These are phyloP conservation scores for Cyberlindnera misumaiensis DNA, from an alignment of 805 yeast species.

Conservation along the genomic window DNA sequence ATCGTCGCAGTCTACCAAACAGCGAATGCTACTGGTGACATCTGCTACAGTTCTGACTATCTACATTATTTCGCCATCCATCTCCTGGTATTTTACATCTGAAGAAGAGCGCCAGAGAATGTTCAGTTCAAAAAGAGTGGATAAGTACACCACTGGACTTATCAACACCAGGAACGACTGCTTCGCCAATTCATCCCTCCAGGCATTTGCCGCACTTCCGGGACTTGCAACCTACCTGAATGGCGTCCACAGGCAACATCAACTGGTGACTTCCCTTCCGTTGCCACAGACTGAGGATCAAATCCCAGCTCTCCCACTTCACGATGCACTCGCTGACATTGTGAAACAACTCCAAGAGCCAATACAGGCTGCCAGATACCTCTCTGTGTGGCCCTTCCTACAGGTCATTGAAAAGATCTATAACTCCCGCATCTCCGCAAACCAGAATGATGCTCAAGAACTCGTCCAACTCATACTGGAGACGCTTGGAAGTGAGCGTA, in stretches of 20 bases:
- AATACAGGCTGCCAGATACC: slow-evolving; percentile 41
- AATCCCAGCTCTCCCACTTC: slow-evolving; percentile 43
- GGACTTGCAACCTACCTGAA: slow-evolving; percentile 51
- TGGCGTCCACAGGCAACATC: slow-evolving; percentile 22
- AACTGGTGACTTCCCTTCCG: slow-evolving; percentile 12
- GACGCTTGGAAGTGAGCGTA: slow-evolving; percentile 62
- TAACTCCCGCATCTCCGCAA: slow-evolving; percentile 65
- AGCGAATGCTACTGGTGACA: slow-evolving; percentile 20
- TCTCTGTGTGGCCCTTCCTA: slow-evolving; percentile 75
- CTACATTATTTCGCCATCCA: slow-evolving; percentile 27
- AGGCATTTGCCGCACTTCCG: slow-evolving; percentile 64
- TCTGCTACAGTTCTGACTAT: slow-evolving; percentile 20
- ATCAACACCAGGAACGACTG: slow-evolving; percentile 83
- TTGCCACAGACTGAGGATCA: slow-evolving; percentile 12
- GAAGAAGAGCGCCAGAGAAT: slow-evolving; percentile 19
- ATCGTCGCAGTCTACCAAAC: slow-evolving; percentile 5
- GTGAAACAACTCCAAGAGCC: slow-evolving; percentile 58
- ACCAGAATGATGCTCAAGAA: slow-evolving; percentile 96
- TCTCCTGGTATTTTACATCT: slow-evolving; percentile 15
- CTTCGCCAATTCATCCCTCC: slow-evolving; percentile 85
- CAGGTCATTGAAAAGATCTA: slow-evolving; percentile 66
- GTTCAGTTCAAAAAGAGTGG: slow-evolving; percentile 49
- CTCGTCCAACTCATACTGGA: slow-evolving; percentile 76
- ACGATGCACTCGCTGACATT: slow-evolving; percentile 46
- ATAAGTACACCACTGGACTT: slow-evolving; percentile 74